Percentiles rank a stretch among this genome's conserved stretches.
phyloP scores from a whole-genome alignment of 2,329 filamentous ascomycete species.

The Phaeoacremonium minimum region DNA sequence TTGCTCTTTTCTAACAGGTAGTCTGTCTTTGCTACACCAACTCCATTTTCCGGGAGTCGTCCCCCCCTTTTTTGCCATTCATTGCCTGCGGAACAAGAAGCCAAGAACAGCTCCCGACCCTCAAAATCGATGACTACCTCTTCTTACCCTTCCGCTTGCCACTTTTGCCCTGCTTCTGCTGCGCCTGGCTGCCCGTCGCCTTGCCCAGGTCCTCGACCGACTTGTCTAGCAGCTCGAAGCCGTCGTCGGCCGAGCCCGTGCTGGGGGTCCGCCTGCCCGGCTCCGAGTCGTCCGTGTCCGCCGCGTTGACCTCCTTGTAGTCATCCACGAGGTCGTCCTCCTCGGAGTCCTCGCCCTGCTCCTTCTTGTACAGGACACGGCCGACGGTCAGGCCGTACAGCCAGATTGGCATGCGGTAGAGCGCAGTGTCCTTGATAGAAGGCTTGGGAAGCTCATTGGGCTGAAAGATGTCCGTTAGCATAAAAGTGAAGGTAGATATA shows the following conservation, averaged over 20 bases:
- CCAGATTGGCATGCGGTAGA: slow-evolving; percentile 75
- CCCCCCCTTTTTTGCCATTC: not conserved
- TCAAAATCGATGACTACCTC: slow-evolving; percentile 28
- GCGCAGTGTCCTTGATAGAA: slow-evolving; percentile 74
- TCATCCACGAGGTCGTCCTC: slow-evolving; percentile 1
- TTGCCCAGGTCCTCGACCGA: slow-evolving; percentile 52
- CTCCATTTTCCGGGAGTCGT: not conserved
- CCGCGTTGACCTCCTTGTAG: slow-evolving; percentile 16
- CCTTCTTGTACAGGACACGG: slow-evolving; percentile 36
- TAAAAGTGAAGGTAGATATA: slow-evolving; percentile 13
- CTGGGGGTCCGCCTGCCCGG: slow-evolving; percentile 46
- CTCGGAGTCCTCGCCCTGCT: not conserved
- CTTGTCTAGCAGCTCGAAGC: slow-evolving; percentile 62
- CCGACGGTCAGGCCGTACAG: slow-evolving; percentile 55
- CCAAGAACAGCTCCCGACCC: not conserved
- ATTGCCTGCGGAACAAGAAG: not conserved
- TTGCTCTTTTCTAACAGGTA: too few species aligned
- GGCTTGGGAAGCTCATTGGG: slow-evolving; percentile 75
- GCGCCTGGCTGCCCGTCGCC: slow-evolving; percentile 36
- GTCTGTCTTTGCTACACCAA: too few species aligned
- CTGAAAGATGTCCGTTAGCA: slow-evolving; percentile 34
- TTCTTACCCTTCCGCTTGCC: slow-evolving; percentile 45
- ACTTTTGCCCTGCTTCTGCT: slow-evolving; percentile 28
- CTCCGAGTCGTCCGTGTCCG: slow-evolving; percentile 43
- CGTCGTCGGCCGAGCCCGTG: slow-evolving; percentile 53